These are phyloP conservation scores for Trichosporon coremiiforme DNA, from an alignment of 1,284 basidiomycete species.

Conservation along the genomic window DNA sequence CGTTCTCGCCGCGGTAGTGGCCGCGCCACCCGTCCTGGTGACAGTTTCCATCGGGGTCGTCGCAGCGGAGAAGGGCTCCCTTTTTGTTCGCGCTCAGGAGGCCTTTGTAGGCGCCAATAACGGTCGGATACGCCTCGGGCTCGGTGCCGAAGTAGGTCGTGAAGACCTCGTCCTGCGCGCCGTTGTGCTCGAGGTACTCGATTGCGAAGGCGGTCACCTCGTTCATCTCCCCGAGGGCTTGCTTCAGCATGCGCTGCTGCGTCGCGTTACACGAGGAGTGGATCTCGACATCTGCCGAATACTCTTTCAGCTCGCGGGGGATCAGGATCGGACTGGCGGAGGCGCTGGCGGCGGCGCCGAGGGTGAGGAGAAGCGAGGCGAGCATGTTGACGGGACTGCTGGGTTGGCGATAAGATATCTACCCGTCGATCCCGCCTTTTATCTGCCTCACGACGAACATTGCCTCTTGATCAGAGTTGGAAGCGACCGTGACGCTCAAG, in stretches of 20 bases:
- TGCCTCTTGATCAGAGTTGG: not conserved
- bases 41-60: conserved; percentile 55
- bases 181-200: conserved; percentile 50
- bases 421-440: not conserved
- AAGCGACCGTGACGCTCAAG: not conserved
- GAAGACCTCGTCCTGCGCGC: conserved; percentile 50
- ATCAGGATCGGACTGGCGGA: conserved; percentile 20
- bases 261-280: conserved; percentile 56
- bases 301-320: conserved; percentile 37
- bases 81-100: conserved; percentile 50
- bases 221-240: conserved; percentile 52
- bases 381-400: conserved; percentile 30
- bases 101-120: conserved; percentile 48
- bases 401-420: conserved; percentile 11
- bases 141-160: conserved; percentile 54
- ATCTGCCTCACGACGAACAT: not conserved
- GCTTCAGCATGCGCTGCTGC: conserved; percentile 49
- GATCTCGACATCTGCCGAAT: conserved; percentile 47
- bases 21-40: conserved; percentile 52
- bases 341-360: conserved; percentile 12
- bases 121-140: conserved; percentile 40
- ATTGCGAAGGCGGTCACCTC: conserved; percentile 46
- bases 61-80: conserved; percentile 54
- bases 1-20: conserved; percentile 58
- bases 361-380: conserved; percentile 17